phyloP scores from a whole-genome alignment of 345 rosid genomes.

The Syzygium jambos region DNA sequence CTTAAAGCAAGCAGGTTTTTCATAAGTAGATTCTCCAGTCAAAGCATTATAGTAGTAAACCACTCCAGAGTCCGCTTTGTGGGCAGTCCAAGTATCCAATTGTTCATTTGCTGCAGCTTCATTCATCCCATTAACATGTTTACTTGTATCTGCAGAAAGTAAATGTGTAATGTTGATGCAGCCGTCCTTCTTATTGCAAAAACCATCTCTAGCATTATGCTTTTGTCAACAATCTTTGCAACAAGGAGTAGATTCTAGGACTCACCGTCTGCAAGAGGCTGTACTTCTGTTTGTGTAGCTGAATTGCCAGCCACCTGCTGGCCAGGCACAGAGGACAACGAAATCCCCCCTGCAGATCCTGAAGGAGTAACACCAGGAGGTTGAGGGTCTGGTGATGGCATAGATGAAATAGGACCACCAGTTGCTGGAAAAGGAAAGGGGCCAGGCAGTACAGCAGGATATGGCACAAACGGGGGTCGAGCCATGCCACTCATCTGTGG shows the following conservation, averaged over 20 bases:
- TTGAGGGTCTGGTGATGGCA: constrained; percentile 47
- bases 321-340: constrained; percentile 23
- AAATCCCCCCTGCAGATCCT: constrained; percentile 31
- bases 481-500: constrained; percentile 52
- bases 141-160: constrained; percentile 47
- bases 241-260: constrained; percentile 30
- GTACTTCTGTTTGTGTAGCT: constrained; percentile 32
- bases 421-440: constrained; percentile 42
- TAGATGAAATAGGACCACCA: constrained; percentile 28
- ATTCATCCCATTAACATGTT: constrained; percentile 27
- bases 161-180: neutral
- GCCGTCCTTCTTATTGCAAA: neutral
- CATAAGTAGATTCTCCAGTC: constrained; percentile 85
- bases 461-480: constrained; percentile 51
- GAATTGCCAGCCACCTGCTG: constrained; percentile 33
- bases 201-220: neutral
- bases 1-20: constrained; percentile 71
- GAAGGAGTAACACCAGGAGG: constrained; percentile 46
- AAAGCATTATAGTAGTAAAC: constrained; percentile 85
- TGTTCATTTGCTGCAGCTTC: constrained; percentile 29
- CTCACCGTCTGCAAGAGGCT: constrained; percentile 77
- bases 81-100: constrained; percentile 84
- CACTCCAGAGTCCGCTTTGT: constrained; percentile 72
- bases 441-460: constrained; percentile 53
- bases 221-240: constrained; percentile 39